phyloP scores from a whole-genome alignment of 1,139 yeast species.

The Saccharomyces uvarum region DNA sequence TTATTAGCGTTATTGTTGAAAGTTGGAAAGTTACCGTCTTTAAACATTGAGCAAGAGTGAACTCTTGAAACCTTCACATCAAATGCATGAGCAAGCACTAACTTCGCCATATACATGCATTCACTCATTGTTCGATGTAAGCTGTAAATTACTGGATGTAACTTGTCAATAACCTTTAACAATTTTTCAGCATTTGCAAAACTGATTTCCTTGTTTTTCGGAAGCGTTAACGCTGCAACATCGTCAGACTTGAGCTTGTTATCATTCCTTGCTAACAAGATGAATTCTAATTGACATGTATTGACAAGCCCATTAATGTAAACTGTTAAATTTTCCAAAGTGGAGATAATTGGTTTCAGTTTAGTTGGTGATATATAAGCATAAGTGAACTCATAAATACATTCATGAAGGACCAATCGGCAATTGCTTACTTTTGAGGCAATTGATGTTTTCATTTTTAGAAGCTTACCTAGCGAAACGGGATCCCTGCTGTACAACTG shows the following conservation, averaged over 20 bases:
- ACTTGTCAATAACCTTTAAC: constrained; percentile 29
- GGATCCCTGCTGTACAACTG: constrained; percentile 20
- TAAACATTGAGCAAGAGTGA: constrained; percentile 17
- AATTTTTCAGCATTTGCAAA: constrained; percentile 34
- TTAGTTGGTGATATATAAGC: constrained; percentile 41
- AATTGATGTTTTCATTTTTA: constrained; percentile 30
- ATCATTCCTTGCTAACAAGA: constrained; percentile 29
- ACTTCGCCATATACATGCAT: constrained; percentile 31
- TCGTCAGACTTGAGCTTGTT: constrained; percentile 2
- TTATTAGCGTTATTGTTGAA: constrained; percentile 13
- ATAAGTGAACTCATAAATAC: constrained; percentile 42
- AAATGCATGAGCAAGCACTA: constrained; percentile 35
- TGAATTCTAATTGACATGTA: constrained; percentile 42
- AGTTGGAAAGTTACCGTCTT: constrained; percentile 10
- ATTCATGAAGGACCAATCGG: constrained; percentile 38
- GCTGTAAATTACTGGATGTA: constrained; percentile 31
- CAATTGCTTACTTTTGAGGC: constrained; percentile 34
- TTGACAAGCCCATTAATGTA: constrained; percentile 39
- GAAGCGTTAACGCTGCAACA: neutral
- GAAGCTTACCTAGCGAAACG: constrained; percentile 25
- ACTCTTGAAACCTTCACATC: constrained; percentile 33
- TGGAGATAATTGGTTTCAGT: constrained; percentile 34
- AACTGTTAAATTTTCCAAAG: constrained; percentile 31
- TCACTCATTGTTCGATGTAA: constrained; percentile 33
- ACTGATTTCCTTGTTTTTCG: constrained; percentile 30